These are phyloP conservation scores for Coccomyxa sp. DNA, from an alignment of 139 green algal species.

Conservation along the genomic window DNA sequence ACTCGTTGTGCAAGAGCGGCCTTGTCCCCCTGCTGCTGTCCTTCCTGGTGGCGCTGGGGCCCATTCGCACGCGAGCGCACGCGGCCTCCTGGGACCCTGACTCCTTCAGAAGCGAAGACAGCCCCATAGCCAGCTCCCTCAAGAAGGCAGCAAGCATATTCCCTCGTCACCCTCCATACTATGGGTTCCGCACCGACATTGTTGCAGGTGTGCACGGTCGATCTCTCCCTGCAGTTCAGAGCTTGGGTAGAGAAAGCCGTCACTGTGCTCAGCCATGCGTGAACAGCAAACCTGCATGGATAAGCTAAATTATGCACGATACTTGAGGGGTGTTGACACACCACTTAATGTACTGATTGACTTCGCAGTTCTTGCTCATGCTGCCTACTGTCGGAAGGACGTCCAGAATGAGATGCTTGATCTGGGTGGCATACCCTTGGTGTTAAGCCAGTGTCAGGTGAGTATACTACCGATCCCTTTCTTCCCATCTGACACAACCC, in stretches of 20 bases:
- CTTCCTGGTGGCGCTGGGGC: constrained; percentile 31
- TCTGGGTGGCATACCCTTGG: constrained; percentile 49
- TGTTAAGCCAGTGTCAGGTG: constrained; percentile 53
- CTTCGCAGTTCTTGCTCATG: constrained; percentile 46
- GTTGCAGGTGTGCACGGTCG: constrained; percentile 28
- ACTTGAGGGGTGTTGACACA: no score
- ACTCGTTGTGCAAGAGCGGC: not conserved
- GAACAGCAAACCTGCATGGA: not conserved
- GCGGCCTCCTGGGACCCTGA: not conserved
- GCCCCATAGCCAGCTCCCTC: not conserved
- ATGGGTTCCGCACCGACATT: constrained; percentile 68
- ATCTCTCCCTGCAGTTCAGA: no score
- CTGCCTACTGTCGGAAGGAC: constrained; percentile 11
- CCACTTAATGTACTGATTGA: not conserved
- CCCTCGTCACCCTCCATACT: constrained; percentile 34
- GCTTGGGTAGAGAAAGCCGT: no score
- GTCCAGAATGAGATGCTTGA: constrained; percentile 40
- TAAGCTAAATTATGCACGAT: not conserved
- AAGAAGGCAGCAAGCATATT: not conserved
- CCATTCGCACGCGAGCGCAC: not conserved
- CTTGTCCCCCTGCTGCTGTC: constrained; percentile 17
- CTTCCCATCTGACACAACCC: not conserved
- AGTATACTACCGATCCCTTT: constrained; percentile 15
- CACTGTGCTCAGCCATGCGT: no score
- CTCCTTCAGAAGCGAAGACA: not conserved